These are phyloP conservation scores for Kodamaea neixiangensis DNA, from an alignment of 805 yeast species.

Conservation along the genomic window DNA sequence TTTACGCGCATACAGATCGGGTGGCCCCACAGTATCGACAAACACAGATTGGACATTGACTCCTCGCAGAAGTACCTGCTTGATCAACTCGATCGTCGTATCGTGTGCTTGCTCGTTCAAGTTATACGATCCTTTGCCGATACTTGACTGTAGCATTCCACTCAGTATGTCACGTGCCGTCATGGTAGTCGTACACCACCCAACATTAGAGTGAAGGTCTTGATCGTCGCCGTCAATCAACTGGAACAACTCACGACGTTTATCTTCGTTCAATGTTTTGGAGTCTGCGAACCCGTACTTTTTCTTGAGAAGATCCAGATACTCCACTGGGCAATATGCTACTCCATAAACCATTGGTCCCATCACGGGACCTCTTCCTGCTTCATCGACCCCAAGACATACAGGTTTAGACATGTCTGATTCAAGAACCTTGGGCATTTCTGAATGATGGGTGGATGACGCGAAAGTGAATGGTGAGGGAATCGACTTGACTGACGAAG, in stretches of 20 bases:
- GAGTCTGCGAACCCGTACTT: constrained; percentile 90
- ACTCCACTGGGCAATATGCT: constrained; percentile 67
- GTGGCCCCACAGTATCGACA: constrained; percentile 98
- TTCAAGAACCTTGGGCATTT: constrained; percentile 45
- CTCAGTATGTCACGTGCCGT: constrained; percentile 84
- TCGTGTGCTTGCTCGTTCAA: constrained; percentile 96
- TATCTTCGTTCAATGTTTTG: constrained; percentile 74
- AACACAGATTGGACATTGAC: constrained; percentile 70
- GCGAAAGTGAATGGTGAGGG: constrained; percentile 27
- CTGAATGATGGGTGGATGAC: constrained; percentile 52
- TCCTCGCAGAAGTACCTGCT: constrained; percentile 59
- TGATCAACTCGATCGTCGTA: constrained; percentile 80
- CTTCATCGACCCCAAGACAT: constrained; percentile 93
- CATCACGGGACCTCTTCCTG: constrained; percentile 97
- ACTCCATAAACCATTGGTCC: constrained; percentile 98
- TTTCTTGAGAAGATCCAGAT: constrained; percentile 47
- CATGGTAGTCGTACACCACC: constrained; percentile 86
- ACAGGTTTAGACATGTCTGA: constrained; percentile 41
- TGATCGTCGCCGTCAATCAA: constrained; percentile 41
- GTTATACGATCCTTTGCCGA: constrained; percentile 59
- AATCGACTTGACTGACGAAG: constrained; percentile 34
- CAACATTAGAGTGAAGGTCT: constrained; percentile 59
- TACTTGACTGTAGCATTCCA: constrained; percentile 74
- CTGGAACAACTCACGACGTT: constrained; percentile 62
- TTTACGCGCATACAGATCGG: constrained; percentile 77